These are phyloP conservation scores for Phytophthora cryptogea DNA, from an alignment of 352 stramenopile genomes.

Conservation along the genomic window DNA sequence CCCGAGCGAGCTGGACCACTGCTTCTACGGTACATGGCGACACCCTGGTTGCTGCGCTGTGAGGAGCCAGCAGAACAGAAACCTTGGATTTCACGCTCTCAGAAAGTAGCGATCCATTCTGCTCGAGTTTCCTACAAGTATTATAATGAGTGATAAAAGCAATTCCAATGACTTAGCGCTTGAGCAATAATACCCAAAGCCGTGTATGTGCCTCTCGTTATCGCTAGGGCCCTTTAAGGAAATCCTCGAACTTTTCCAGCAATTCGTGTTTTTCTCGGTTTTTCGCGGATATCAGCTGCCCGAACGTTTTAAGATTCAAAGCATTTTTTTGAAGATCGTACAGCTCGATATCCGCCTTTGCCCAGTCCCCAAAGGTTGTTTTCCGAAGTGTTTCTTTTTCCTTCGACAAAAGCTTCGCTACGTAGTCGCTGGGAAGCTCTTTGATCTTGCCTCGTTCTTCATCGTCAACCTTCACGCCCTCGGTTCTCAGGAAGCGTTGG, in stretches of 20 bases:
- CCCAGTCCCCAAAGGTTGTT: background rate
- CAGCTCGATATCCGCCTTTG: background rate
- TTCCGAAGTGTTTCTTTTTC: background rate
- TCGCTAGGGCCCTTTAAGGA: background rate
- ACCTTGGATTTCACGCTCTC: too few relatives aligned
- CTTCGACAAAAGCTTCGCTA: background rate
- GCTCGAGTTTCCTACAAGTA: too few relatives aligned
- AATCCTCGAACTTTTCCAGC: background rate
- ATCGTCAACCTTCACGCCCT: background rate
- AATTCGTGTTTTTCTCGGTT: background rate
- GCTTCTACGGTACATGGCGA: too few relatives aligned
- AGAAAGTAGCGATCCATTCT: too few relatives aligned
- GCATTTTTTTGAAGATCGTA: background rate
- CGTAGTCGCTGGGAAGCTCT: background rate
- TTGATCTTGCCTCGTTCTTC: background rate
- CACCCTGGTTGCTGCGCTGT: too few relatives aligned
- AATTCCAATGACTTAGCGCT: background rate
- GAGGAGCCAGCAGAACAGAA: too few relatives aligned
- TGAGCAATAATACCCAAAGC: too few relatives aligned
- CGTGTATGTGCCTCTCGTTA: background rate
- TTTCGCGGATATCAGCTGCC: too few relatives aligned
- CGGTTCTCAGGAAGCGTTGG: slow-evolving; percentile 1
- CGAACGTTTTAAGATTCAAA: background rate
- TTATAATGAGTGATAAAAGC: too few relatives aligned
- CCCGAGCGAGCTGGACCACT: too few relatives aligned